Evolutionary conservation across 2,329 filamentous ascomycete genomes (phyloP).

Genomic region (Cryphonectria nitschkei): DNA sequence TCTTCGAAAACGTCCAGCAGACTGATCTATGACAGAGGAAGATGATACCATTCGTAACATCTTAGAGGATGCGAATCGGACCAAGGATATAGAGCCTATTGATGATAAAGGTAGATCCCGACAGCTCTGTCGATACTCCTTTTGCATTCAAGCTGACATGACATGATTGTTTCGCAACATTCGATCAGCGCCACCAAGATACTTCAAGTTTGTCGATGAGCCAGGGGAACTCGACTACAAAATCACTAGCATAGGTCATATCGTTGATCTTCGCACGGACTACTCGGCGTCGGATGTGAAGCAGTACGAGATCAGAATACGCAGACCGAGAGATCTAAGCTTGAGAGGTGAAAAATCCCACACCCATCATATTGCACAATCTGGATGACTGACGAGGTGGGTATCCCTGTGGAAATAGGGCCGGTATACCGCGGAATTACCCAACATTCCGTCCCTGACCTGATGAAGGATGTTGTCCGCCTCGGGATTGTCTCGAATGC

Average conservation of each 20-base stretch:
- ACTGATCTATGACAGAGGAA: neutral
- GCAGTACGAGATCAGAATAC: neutral
- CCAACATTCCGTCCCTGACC: neutral
- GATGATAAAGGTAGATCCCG: neutral
- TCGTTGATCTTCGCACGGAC: neutral
- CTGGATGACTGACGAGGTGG: neutral
- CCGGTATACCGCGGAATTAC: neutral
- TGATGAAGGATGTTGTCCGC: neutral
- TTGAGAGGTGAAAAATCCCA: neutral
- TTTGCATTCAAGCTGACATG: too few relatives aligned
- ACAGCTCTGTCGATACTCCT: neutral
- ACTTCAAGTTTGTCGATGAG: neutral
- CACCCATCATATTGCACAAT: neutral
- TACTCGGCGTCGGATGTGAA: slow-evolving; percentile 1
- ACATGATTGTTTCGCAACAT: too few relatives aligned
- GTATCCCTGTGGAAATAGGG: neutral
- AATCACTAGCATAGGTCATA: neutral
- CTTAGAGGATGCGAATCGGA: neutral
- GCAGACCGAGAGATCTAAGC: neutral
- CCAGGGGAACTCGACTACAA: neutral
- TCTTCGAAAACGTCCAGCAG: neutral
- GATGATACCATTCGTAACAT: neutral
- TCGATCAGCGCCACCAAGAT: neutral
- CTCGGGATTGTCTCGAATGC: neutral
- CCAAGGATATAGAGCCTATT: neutral